These are phyloP conservation scores for Clavariopsis aquatica DNA, from an alignment of 495 filamentous ascomycete species.

Conservation along the genomic window DNA sequence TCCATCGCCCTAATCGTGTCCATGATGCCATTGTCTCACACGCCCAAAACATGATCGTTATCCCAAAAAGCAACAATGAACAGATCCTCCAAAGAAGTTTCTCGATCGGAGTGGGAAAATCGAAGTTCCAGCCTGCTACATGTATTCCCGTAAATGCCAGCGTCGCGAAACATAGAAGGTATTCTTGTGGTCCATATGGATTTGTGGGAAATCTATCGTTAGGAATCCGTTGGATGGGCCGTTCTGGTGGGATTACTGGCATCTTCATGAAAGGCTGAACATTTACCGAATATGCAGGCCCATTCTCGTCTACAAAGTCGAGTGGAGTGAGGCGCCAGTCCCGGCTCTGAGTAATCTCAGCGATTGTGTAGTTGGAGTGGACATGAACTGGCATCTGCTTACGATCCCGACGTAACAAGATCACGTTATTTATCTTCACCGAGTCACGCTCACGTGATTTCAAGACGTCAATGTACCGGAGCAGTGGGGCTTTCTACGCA, in stretches of 20 bases:
- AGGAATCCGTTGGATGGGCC: constrained; percentile 21
- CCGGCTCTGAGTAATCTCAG: constrained; percentile 8
- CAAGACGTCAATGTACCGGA: constrained; percentile 54
- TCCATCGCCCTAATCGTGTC: constrained; percentile 19
- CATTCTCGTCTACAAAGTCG: constrained; percentile 25
- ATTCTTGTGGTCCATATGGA: constrained; percentile 15
- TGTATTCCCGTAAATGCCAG: constrained; percentile 44
- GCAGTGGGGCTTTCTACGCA: constrained; percentile 54
- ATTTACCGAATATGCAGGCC: constrained; percentile 25
- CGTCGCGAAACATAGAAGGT: constrained; percentile 21
- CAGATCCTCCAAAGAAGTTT: constrained; percentile 42
- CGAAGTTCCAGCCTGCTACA: constrained; percentile 46
- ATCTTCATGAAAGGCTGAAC: constrained; percentile 26
- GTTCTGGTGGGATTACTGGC: constrained; percentile 20
- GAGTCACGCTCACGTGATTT: constrained; percentile 53
- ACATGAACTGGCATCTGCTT: constrained; percentile 42
- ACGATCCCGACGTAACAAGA: constrained; percentile 51
- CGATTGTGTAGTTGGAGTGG: constrained; percentile 8
- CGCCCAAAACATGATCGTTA: constrained; percentile 18
- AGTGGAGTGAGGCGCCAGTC: constrained; percentile 13
- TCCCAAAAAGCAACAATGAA: constrained; percentile 21
- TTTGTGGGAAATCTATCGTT: constrained; percentile 25
- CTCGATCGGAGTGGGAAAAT: constrained; percentile 47
- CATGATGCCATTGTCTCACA: constrained; percentile 25
- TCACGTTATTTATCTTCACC: constrained; percentile 53